Evolutionary conservation across 179 eudicot genomes (phyloP).

Genomic region (Nepenthes alata): DNA sequence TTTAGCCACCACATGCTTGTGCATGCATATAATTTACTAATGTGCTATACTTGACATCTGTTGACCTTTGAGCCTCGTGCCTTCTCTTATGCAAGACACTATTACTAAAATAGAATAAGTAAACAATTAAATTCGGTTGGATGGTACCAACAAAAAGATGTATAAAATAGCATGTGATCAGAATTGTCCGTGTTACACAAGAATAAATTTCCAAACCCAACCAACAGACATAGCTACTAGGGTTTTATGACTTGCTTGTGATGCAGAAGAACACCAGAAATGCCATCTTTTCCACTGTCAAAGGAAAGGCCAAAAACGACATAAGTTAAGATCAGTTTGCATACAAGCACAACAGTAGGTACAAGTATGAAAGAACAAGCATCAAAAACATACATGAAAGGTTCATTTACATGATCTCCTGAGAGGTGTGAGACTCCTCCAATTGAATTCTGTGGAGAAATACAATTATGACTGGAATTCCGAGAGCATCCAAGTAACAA

Average conservation of each 20-base stretch:
- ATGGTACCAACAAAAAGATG: too few relatives aligned
- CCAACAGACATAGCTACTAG: conserved; percentile 23
- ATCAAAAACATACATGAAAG: conserved; percentile 65
- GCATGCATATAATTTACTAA: too few relatives aligned
- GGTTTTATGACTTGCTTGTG: conserved; percentile 76
- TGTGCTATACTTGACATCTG: too few relatives aligned
- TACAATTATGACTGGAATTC: conserved; percentile 1
- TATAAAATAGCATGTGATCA: neutral
- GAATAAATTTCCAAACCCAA: conserved; percentile 24
- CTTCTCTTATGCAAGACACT: too few relatives aligned
- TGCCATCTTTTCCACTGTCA: conserved; percentile 80
- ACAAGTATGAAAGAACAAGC: too few relatives aligned
- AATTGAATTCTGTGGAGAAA: conserved; percentile 64
- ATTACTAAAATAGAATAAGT: too few relatives aligned
- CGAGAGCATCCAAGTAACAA: too few relatives aligned
- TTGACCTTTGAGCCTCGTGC: too few relatives aligned
- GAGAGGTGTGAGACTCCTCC: conserved; percentile 89
- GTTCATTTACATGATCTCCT: conserved; percentile 93
- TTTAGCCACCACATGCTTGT: too few relatives aligned
- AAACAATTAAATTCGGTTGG: too few relatives aligned
- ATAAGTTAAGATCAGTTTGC: neutral
- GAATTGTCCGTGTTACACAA: conserved; percentile 3
- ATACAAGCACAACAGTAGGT: conserved; percentile 1
- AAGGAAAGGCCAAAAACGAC: conserved; percentile 13
- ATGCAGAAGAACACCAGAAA: conserved; percentile 92